Evolutionary conservation across 495 filamentous ascomycete genomes (phyloP).

Genomic region (Xylaria flabelliformis): DNA sequence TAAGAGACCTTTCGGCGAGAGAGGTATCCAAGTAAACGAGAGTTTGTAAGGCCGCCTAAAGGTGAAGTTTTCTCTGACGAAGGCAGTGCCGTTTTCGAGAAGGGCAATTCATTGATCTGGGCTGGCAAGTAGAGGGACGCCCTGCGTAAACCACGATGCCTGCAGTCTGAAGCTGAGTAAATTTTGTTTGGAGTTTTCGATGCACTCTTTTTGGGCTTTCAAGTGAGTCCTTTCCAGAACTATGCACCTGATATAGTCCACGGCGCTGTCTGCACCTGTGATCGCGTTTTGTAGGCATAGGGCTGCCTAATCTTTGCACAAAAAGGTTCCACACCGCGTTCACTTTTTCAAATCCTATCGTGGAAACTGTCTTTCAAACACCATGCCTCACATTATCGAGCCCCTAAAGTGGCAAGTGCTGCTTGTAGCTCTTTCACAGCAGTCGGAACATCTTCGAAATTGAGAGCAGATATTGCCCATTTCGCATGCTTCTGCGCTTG

Average conservation of each 20-base stretch:
- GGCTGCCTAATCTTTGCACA: background rate
- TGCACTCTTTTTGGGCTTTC: background rate
- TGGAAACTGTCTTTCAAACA: background rate
- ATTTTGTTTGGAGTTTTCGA: background rate
- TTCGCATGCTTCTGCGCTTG: constrained; percentile 93
- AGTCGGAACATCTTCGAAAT: constrained; percentile 94
- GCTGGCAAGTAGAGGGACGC: background rate
- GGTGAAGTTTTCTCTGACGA: background rate
- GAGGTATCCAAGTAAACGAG: too few relatives aligned
- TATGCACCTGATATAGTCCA: background rate
- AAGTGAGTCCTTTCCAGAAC: background rate
- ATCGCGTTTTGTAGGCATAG: background rate
- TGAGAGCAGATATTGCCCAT: constrained; percentile 95
- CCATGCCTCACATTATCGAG: constrained; percentile 33
- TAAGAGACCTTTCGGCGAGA: too few relatives aligned
- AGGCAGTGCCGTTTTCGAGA: background rate
- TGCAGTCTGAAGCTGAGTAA: background rate
- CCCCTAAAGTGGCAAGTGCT: constrained; percentile 74
- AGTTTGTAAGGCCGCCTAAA: background rate
- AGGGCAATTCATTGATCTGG: background rate
- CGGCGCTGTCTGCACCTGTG: background rate
- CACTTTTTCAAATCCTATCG: background rate
- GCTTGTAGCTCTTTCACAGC: constrained; percentile 83
- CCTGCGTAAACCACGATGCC: background rate
- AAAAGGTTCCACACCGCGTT: background rate